These are phyloP conservation scores for Oryza australiensis DNA, from an alignment of 176 grass and related monocot species.

Conservation along the genomic window DNA sequence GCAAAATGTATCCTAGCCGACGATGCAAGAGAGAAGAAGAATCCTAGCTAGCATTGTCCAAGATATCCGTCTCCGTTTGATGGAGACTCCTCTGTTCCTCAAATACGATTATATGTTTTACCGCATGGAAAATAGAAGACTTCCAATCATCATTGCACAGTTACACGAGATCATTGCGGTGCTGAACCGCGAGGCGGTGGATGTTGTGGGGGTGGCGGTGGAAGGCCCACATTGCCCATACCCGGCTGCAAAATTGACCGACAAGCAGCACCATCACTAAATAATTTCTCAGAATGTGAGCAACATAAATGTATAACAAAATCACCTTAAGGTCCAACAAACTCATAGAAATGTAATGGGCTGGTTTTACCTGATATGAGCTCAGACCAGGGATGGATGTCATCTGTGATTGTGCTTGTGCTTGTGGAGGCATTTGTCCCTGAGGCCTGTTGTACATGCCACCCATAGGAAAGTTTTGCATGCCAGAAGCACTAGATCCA, in stretches of 20 bases:
- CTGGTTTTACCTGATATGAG: constrained; percentile 61
- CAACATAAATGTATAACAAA: neutral
- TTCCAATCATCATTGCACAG: neutral
- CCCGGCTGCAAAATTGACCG: constrained; percentile 52
- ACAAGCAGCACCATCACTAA: neutral
- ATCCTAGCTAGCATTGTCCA: neutral
- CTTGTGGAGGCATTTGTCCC: constrained; percentile 68
- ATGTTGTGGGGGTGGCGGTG: constrained; percentile 55
- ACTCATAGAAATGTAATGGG: neutral
- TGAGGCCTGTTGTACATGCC: constrained; percentile 81
- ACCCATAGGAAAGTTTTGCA: constrained; percentile 81
- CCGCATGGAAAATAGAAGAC: neutral
- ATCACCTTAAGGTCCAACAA: neutral
- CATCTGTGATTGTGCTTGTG: constrained; percentile 57
- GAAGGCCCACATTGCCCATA: constrained; percentile 74
- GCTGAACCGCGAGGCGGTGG: constrained; percentile 56
- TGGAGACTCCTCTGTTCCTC: neutral
- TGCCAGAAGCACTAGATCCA: constrained; percentile 49
- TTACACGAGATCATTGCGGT: constrained; percentile 47
- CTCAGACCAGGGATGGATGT: constrained; percentile 70
- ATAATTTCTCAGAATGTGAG: neutral
- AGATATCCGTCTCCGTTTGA: neutral
- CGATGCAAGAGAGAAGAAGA: neutral
- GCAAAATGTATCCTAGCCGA: neutral
- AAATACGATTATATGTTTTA: neutral